Base-by-base conservation (phyloP, 495 filamentous ascomycete genomes). In the Penicillium pancosmium region DNA sequence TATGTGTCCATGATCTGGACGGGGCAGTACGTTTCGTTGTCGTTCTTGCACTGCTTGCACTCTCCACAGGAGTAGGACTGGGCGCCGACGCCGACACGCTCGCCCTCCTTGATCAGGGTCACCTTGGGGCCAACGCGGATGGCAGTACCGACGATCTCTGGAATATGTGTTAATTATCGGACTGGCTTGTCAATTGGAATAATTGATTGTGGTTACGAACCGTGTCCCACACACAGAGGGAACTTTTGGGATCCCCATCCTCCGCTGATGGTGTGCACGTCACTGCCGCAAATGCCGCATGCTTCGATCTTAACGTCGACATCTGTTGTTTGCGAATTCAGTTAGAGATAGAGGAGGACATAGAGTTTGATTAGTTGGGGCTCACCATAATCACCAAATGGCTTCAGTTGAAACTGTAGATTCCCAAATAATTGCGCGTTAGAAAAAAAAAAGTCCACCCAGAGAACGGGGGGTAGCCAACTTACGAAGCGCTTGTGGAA, bases 21-120 rank as follows among this genome's bases (percentile, higher is more conserved):
- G 9, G 86, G 84, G 76, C 89, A 93, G 69, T 92, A 93, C 66
- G 88, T 91, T 76, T 93, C 91, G 57, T 92, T 89, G 50, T 85
- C 85, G 71, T 80, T 78, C 65, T 83, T 84, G 78, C 87, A 89
- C 58, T 84, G 81, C 72, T 82, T 71, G 78, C 87, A 90, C 40
- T 85, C 80, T 61, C 92, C 73, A 71, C 90, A 91, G 34, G 87
- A 82, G 74, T 84, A 84, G 46, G 89, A 83, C 73, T 92, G 90
- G 5, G 91, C 88, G 40, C 91, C 90, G 4, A 93, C 87, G 44
- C 90, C 91, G 35, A 91, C 91, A 46, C 90, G 86, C 64, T 92
- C 86, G 44, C 91, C 91, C 59, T 85, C 77, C 65, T 91, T 89
- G 69, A 90, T 75, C 33, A 76, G 73, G 34, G 78, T 87, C 47